Percentiles rank a stretch among this genome's conserved stretches.
Conservation (phyloP, 257 asterid genomes). For the Petunia secreta region DNA sequence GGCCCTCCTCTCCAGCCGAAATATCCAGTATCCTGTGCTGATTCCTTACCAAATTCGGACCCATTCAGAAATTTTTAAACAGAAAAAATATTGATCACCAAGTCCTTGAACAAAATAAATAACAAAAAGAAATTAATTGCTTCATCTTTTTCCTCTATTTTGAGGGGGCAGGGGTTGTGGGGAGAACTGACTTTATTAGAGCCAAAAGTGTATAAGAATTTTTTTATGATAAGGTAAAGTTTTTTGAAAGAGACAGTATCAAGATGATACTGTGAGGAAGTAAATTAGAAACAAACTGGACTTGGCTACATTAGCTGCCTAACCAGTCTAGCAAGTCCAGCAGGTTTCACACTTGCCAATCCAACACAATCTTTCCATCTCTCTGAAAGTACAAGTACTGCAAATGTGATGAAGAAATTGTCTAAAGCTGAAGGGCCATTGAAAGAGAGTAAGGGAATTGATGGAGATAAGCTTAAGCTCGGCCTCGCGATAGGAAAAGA, state of each 20-base stretch:
- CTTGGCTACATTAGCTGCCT: no score
- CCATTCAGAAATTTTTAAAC: neutral
- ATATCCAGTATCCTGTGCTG: slow-evolving; percentile 2
- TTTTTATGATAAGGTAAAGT: no score
- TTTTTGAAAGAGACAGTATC: neutral
- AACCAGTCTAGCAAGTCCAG: no score
- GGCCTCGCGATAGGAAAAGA: no score
- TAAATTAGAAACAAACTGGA: no score
- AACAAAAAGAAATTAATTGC: neutral
- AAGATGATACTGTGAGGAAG: neutral
- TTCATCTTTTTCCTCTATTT: neutral
- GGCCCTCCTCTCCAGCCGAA: neutral
- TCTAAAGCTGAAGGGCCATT: neutral
- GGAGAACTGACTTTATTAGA: neutral
- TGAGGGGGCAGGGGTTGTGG: neutral
- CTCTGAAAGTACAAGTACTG: neutral
- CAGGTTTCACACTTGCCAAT: no score
- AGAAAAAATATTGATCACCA: neutral
- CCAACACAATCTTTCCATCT: no score
- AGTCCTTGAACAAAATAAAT: neutral
- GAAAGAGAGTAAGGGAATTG: no score
- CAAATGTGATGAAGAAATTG: neutral
- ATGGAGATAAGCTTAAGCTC: no score
- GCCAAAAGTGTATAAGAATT: neutral
- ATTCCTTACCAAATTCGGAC: neutral